Conservation (phyloP, 208 protist genomes). For the Ichthyophonus hoferi region DNA sequence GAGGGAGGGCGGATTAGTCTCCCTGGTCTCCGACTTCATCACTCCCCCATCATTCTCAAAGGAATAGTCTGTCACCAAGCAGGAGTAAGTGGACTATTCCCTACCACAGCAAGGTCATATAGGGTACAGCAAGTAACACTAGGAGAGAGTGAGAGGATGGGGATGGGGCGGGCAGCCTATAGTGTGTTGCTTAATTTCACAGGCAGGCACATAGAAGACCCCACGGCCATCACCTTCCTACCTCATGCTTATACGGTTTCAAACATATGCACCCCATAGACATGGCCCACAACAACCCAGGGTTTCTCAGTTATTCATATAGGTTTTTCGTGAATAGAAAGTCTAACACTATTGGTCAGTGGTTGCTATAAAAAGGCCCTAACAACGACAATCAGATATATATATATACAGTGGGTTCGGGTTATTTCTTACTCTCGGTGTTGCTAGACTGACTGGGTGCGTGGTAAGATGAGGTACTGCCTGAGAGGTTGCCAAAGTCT, state of each 20-base stretch:
- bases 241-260: background rate
- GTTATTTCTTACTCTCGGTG: too few species aligned
- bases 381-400: too few species aligned
- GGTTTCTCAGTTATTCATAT: background rate
- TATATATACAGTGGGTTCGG: too few species aligned
- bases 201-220: background rate
- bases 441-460: background rate
- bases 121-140: too few species aligned
- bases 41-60: background rate
- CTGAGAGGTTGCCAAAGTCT: background rate
- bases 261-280: background rate
- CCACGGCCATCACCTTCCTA: background rate
- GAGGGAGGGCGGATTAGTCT: background rate
- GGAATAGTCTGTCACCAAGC: background rate
- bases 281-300: background rate
- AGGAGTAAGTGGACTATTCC: too few species aligned
- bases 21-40: background rate
- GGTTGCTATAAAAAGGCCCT: too few species aligned
- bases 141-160: too few species aligned
- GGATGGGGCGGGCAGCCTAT: too few species aligned
- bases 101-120: too few species aligned
- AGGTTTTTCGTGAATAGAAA: too few species aligned
- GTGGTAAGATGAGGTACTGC: background rate
- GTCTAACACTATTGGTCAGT: too few species aligned
- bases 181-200: too few species aligned